Percentiles rank a stretch among this genome's conserved stretches.
Evolutionary conservation across 805 yeast species (phyloP).

Genomic region (Wickerhamomyces alni): DNA sequence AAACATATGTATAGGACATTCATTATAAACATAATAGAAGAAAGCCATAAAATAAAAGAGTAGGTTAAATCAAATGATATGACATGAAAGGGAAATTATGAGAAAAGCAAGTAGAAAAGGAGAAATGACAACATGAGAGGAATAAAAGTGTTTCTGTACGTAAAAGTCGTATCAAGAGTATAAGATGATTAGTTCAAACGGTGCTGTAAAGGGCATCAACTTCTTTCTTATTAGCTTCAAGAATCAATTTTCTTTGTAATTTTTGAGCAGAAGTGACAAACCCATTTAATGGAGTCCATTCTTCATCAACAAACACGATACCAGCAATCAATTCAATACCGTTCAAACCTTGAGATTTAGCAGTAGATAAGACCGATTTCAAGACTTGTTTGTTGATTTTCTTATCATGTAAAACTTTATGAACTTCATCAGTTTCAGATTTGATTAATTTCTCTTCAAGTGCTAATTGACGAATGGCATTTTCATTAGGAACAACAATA

Average conservation of each 20-base stretch:
- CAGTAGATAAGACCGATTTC: conserved; percentile 64
- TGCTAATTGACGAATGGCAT: conserved; percentile 54
- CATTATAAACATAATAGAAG: no score
- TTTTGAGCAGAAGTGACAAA: conserved; percentile 94
- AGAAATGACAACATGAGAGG: no score
- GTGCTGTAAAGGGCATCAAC: conserved; percentile 57
- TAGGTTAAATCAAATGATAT: no score
- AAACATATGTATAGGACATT: background rate
- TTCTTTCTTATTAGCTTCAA: conserved; percentile 56
- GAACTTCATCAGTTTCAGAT: conserved; percentile 39
- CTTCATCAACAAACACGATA: conserved; percentile 73
- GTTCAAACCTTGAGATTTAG: conserved; percentile 68
- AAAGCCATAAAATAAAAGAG: no score
- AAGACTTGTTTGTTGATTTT: conserved; percentile 50
- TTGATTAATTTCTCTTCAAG: conserved; percentile 47
- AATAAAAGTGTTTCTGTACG: no score
- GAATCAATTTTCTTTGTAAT: conserved; percentile 87
- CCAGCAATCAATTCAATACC: conserved; percentile 86
- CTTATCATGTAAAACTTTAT: conserved; percentile 44
- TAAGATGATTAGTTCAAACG: background rate
- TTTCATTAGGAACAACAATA: conserved; percentile 77
- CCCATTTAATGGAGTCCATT: conserved; percentile 98
- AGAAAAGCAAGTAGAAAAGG: no score
- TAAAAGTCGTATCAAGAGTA: no score
- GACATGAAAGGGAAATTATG: no score